These are phyloP conservation scores for Ustilago shanxiensis DNA, from an alignment of 1,284 basidiomycete genomes.

Conservation along the genomic window DNA sequence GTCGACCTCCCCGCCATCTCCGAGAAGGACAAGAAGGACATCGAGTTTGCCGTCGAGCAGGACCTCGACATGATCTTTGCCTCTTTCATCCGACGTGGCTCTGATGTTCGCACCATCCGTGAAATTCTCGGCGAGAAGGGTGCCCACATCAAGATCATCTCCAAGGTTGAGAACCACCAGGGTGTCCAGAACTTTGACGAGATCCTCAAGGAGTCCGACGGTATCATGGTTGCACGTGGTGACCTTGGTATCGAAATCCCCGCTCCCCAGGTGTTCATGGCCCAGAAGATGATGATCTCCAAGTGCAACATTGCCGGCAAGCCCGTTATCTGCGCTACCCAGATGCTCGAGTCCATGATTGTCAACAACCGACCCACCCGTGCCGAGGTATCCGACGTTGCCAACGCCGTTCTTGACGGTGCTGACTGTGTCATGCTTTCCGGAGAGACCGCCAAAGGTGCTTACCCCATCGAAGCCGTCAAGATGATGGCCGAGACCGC, in stretches of 20 bases:
- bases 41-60: constrained; percentile 95
- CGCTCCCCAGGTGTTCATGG: constrained; percentile 72
- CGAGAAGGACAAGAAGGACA: constrained; percentile 89
- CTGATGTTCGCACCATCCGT: constrained; percentile 67
- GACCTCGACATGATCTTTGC: constrained; percentile 87
- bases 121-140: constrained; percentile 69
- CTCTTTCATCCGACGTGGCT: constrained; percentile 68
- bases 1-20: constrained; percentile 98
- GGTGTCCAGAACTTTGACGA: constrained; percentile 70
- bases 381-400: constrained; percentile 69
- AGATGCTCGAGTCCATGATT: constrained; percentile 91
- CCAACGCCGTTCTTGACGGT: constrained; percentile 70
- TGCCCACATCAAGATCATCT: constrained; percentile 70
- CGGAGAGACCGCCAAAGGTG: constrained; percentile 70
- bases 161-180: constrained; percentile 71
- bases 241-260: constrained; percentile 74
- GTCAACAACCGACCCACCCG: constrained; percentile 70
- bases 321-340: constrained; percentile 98
- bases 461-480: constrained; percentile 72
- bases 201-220: constrained; percentile 69
- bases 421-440: constrained; percentile 70
- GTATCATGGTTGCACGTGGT: constrained; percentile 70
- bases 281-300: constrained; percentile 70
- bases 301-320: constrained; percentile 73
- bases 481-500: constrained; percentile 70